Conservation (phyloP, 2,329 filamentous ascomycete species). For the Apiospora koreana region DNA sequence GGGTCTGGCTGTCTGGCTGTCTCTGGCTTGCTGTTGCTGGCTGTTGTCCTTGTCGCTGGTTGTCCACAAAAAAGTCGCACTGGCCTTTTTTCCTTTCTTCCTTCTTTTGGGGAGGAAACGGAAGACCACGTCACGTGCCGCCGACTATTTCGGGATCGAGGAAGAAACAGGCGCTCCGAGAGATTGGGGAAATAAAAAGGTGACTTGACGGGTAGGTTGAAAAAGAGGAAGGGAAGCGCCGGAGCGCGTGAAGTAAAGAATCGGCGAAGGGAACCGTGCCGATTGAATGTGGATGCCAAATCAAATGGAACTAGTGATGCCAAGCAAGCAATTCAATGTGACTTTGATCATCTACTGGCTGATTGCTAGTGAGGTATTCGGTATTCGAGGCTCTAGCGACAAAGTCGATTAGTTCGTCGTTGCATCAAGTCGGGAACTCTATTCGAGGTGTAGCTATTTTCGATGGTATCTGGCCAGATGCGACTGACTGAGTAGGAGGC, state of each 20-base stretch:
- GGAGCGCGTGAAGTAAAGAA: background rate
- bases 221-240: conserved; percentile 3
- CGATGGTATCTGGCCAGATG: background rate
- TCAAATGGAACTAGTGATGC: conserved; percentile 10
- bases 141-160: background rate
- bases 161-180: background rate
- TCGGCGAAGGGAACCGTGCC: conserved; percentile 5
- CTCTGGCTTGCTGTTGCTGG: too few relatives aligned
- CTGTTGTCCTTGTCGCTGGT: background rate
- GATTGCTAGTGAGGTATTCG: too few relatives aligned
- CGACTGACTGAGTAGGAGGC: background rate
- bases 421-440: background rate
- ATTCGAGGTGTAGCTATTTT: background rate
- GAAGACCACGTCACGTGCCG: background rate
- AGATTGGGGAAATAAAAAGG: background rate
- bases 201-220: background rate
- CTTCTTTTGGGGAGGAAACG: background rate
- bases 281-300: conserved; percentile 9
- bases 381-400: conserved; percentile 5
- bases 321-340: conserved; percentile 4
- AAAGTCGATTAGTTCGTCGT: background rate
- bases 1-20: conserved; percentile 6
- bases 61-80: conserved; percentile 2
- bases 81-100: background rate
- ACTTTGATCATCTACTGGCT: background rate